Evolutionary conservation across 2,329 filamentous ascomycete species (phyloP).

Genomic region (Cytospora mali): DNA sequence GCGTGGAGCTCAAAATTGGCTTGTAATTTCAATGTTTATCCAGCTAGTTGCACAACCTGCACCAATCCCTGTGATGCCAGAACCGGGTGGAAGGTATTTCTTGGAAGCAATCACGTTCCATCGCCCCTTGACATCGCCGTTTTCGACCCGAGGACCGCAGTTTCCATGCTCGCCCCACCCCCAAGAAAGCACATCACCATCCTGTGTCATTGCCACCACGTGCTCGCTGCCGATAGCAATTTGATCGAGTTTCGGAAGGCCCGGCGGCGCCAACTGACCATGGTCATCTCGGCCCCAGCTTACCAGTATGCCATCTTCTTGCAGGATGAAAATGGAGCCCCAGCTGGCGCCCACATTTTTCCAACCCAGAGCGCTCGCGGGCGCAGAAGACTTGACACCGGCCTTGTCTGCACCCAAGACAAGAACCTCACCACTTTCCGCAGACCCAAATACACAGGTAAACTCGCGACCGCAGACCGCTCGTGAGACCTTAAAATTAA

Average conservation of each 20-base stretch:
- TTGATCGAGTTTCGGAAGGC: constrained; percentile 58
- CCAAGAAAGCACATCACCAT: constrained; percentile 76
- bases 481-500: constrained; percentile 63
- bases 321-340: constrained; percentile 77
- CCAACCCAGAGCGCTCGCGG: constrained; percentile 59
- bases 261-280: constrained; percentile 71
- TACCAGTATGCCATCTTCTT: constrained; percentile 59
- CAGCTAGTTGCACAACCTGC: constrained; percentile 93
- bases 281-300: constrained; percentile 87
- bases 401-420: constrained; percentile 79
- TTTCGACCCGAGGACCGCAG: constrained; percentile 71
- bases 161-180: constrained; percentile 99
- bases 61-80: constrained; percentile 63
- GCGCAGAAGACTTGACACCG: constrained; percentile 61
- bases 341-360: constrained; percentile 75
- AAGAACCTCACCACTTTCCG: constrained; percentile 58
- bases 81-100: constrained; percentile 53
- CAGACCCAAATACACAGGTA: constrained; percentile 68
- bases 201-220: constrained; percentile 68
- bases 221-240: constrained; percentile 93
- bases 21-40: constrained; percentile 54
- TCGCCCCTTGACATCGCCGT: constrained; percentile 68
- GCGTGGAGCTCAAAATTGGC: constrained; percentile 23
- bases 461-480: constrained; percentile 85
- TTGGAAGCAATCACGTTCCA: constrained; percentile 69